A percentile compares a stretch with the other conserved stretches of the same genome.
These are phyloP conservation scores for Hypoxylon perforatum DNA, from an alignment of 495 filamentous ascomycete species.

Conservation along the genomic window DNA sequence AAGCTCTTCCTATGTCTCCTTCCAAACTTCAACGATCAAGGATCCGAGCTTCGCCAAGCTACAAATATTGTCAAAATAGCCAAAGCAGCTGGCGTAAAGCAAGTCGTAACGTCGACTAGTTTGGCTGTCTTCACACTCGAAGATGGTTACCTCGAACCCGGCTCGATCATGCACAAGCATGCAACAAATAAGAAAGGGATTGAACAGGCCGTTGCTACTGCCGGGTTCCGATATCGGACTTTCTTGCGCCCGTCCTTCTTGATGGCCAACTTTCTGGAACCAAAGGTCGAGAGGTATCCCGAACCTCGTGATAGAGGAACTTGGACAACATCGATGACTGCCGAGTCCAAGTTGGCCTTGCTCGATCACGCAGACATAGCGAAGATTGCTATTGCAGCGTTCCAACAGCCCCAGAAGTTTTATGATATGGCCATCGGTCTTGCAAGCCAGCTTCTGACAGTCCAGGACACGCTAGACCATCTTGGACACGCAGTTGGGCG, in stretches of 20 bases:
- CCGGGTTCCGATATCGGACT: slow-evolving; percentile 55
- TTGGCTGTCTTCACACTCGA: slow-evolving; percentile 46
- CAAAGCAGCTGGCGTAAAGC: slow-evolving; percentile 50
- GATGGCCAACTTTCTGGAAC: slow-evolving; percentile 60
- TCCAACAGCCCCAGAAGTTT: slow-evolving; percentile 50
- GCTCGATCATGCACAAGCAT: slow-evolving; percentile 31
- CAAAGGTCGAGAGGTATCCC: slow-evolving; percentile 39
- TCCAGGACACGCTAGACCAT: slow-evolving; percentile 40
- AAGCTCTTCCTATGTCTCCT: slow-evolving; percentile 58
- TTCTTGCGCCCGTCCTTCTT: slow-evolving; percentile 62
- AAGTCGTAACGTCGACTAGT: slow-evolving; percentile 50
- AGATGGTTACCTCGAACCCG: slow-evolving; percentile 23
- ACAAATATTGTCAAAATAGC: slow-evolving; percentile 50
- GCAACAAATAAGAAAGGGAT: slow-evolving; percentile 47
- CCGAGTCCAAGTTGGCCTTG: slow-evolving; percentile 50
- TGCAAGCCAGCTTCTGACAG: slow-evolving; percentile 49
- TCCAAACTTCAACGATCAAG: slow-evolving; percentile 42
- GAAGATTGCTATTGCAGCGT: slow-evolving; percentile 52
- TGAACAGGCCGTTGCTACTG: slow-evolving; percentile 49
- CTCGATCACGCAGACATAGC: slow-evolving; percentile 61
- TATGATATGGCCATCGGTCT: slow-evolving; percentile 49
- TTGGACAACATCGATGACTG: slow-evolving; percentile 29
- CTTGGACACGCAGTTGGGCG: slow-evolving; percentile 49
- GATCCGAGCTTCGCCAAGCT: slow-evolving; percentile 37
- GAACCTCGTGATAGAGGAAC: slow-evolving; percentile 1